Conservation (phyloP, 768 basidiomycete species). For the Russula ochroleuca region DNA sequence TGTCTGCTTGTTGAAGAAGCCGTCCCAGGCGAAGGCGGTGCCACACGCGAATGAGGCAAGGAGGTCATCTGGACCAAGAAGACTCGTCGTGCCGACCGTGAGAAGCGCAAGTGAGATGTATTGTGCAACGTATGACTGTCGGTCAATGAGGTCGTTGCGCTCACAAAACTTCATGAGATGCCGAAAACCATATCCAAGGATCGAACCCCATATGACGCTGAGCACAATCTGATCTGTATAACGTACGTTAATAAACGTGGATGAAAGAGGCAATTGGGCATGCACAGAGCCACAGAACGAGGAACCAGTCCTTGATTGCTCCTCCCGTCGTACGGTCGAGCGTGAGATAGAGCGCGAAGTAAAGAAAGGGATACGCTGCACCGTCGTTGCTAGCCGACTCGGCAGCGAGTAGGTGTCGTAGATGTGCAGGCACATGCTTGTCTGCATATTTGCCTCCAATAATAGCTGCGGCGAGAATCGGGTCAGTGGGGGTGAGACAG, state of each 20-base stretch:
- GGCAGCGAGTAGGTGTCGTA: conserved; percentile 58
- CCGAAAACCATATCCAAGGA: conserved; percentile 75
- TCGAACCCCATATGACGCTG: conserved; percentile 67
- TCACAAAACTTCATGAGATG: conserved; percentile 94
- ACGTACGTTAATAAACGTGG: conserved; percentile 13
- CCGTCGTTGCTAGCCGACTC: conserved; percentile 97
- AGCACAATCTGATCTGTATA: conserved; percentile 71
- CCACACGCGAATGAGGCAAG: conserved; percentile 94
- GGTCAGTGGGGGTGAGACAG: conserved; percentile 91
- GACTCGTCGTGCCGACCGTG: conserved; percentile 76
- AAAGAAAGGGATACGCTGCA: conserved; percentile 93
- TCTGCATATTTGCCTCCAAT: conserved; percentile 96
- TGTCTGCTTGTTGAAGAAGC: conserved; percentile 88
- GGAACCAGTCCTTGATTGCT: conserved; percentile 84
- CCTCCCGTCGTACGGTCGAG: conserved; percentile 55
- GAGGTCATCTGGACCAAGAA: conserved; percentile 90
- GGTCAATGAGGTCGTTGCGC: conserved; percentile 78
- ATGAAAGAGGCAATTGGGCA: conserved; percentile 5
- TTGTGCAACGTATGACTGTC: conserved; percentile 93
- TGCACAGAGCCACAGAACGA: conserved; percentile 82
- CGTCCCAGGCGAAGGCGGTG: conserved; percentile 95
- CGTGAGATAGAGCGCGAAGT: conserved; percentile 81
- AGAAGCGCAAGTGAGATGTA: conserved; percentile 80
- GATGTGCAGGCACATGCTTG: conserved; percentile 89
- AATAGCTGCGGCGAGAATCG: conserved; percentile 87